These are phyloP conservation scores for Globisporangium megalacanthum DNA, from an alignment of 352 stramenopile genomes.

Conservation along the genomic window DNA sequence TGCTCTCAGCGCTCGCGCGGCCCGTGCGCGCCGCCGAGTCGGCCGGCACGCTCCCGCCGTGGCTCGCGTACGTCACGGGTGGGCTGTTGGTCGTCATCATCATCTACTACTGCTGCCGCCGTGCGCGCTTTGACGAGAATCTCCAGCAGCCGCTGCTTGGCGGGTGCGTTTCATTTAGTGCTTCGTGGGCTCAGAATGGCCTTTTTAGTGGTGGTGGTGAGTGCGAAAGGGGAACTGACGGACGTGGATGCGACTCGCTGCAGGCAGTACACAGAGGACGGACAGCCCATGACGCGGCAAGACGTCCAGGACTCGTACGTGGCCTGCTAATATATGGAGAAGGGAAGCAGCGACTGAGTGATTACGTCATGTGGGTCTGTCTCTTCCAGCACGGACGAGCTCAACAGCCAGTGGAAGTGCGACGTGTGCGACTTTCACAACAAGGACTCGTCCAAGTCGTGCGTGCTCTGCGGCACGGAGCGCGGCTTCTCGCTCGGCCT, in stretches of 20 bases:
- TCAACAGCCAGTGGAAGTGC: conserved; percentile 82
- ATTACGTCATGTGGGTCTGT: background rate
- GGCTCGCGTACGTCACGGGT: conserved; percentile 81
- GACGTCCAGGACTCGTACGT: conserved; percentile 72
- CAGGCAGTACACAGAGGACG: conserved; percentile 82
- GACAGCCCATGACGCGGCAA: conserved; percentile 80
- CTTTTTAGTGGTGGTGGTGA: background rate
- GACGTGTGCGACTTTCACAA: conserved; percentile 88
- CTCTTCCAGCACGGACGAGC: conserved; percentile 50
- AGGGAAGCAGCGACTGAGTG: background rate
- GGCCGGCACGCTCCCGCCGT: conserved; percentile 52
- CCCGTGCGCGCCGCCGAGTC: conserved; percentile 16
- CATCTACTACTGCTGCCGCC: conserved; percentile 86
- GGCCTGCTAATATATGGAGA: too few relatives aligned
- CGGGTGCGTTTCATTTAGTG: conserved; percentile 20
- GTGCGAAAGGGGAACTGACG: background rate
- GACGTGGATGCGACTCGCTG: background rate
- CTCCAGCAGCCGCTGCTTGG: conserved; percentile 79
- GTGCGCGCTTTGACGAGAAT: conserved; percentile 82
- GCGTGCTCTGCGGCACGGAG: conserved; percentile 79
- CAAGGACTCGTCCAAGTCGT: conserved; percentile 70
- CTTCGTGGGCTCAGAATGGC: background rate
- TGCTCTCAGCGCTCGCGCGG: conserved; percentile 16
- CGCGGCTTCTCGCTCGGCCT: conserved; percentile 72
- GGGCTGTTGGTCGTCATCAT: conserved; percentile 83